Base-by-base conservation (phyloP, 1,284 basidiomycete genomes). In the Moesziomyces aphidis region DNA sequence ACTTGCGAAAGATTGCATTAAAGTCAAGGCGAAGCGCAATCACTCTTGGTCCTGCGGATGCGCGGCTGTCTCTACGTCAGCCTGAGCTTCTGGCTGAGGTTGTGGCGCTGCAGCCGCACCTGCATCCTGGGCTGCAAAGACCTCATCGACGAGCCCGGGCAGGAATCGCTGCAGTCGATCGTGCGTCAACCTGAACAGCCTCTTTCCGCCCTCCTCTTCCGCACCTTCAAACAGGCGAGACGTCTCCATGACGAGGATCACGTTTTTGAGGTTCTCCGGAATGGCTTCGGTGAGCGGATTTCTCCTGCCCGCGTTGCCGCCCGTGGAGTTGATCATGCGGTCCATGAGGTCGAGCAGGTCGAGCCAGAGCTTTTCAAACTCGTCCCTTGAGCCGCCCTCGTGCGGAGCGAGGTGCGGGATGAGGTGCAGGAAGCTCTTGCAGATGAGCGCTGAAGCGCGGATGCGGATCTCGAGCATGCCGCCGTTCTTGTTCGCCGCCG, bases 261-360 rank as follows among this genome's bases (percentile, higher is more conserved):
- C 93, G 84, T 99, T 99, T 87, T 99, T 99, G 76, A 99, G 88
- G 7, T 94, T 95, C 86, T 99, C 97, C 0, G 93, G 93, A 28
- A 97, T 89, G 0, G 95, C 95, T 85, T 99, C 96, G 81, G 92
- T 91, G 71, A 3, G 61, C 13, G 44, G n/a, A 53, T 64, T 68
- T 39, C 64, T 60, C 73, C 80, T 61, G 3, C 62, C 34, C 5
- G 67, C 43, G 31, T 61, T 58, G 24, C 47, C 67, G 21, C 58
- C 69, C 8, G 61, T 67, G 26, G 90, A 89, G 64, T 91, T 90
- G 91, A 97, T 95, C 79, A 97, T 88, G 21, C 93, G 89, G 85
- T 97, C 94, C 34, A 97, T 88, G 61, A 94, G 87, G 81, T 97
- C 95, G 55, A 99, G 87, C n/a, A 98, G 91, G 77, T 91, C 90